Base-by-base conservation (phyloP, 1,284 basidiomycete species). In the Cutaneotrichosporon sp. region DNA sequence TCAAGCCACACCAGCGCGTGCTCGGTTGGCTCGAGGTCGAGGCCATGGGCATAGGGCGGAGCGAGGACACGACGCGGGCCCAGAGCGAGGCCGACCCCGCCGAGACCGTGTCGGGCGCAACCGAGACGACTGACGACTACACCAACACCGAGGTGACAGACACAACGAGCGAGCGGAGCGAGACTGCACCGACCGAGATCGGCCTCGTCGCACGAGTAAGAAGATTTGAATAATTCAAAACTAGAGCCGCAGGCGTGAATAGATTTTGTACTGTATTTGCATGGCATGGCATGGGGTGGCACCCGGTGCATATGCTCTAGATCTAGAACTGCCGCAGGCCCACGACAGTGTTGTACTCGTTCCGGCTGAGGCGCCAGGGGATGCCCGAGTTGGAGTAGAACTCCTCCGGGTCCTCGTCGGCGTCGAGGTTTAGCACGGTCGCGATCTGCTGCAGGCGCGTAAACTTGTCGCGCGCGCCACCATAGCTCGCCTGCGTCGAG, bases 321-420 rank as follows among this genome's bases (percentile, higher is more conserved):
- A 5, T 25, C 51, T 53, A 53, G 34, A 53, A 53, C 33, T 42
- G 51, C 43, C 87, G 85, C 60, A 92, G 81, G 31, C 81, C 85
- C 38, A 86, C 84, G 52, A 92, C 85, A 38, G 84, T 82, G 63
- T 87, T 87, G 62, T 89, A 92, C 70, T 95, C 92, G 59, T 87
- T 84, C 69, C 87, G 83, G 63, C 84, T 88, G 59, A 95, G 76
- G 70, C 89, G 88, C 92, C 92, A 95, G 18, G 87, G 85, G 64
- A 95, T 91, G n/a, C 92, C 92, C 10, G 91, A 93, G 59, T 89
- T 87, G 66, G 89, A 91, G 78, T 92, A 95, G 73, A 95, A 95
- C 62, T 94, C 92, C 66, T 92, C 90, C 3, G 92, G 87, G 69
- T 93, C 90, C 77, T 95, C 92, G 68, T 93, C 92, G 54, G 83